phyloP scores from a whole-genome alignment of 495 filamentous ascomycete species.

The Acidiella bohemica region DNA sequence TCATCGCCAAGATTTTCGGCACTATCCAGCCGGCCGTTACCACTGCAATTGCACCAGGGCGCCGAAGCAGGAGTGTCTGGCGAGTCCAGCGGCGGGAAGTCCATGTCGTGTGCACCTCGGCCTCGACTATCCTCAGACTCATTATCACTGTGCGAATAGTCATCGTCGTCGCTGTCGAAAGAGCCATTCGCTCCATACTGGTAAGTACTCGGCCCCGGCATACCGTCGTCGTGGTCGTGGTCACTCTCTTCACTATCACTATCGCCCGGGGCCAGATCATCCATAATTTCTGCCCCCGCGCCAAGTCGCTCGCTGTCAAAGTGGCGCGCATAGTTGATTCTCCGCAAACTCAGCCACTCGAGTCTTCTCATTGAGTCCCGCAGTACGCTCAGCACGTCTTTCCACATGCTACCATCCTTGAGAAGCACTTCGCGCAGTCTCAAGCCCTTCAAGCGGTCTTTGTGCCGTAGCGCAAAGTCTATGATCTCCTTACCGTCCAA shows the following conservation, averaged over 20 bases:
- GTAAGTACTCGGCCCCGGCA: constrained; percentile 7
- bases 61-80: constrained; percentile 32
- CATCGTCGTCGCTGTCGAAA: background rate
- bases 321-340: constrained; percentile 46
- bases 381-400: constrained; percentile 43
- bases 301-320: constrained; percentile 36
- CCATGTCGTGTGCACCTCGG: constrained; percentile 28
- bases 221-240: constrained; percentile 19
- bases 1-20: constrained; percentile 46
- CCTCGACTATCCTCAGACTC: constrained; percentile 17
- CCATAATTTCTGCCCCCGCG: constrained; percentile 33
- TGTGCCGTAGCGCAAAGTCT: constrained; percentile 41
- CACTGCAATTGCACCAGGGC: constrained; percentile 37
- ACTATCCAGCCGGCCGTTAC: constrained; percentile 17
- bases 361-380: constrained; percentile 44
- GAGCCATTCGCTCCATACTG: background rate
- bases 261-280: constrained; percentile 28
- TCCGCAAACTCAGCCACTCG: constrained; percentile 46
- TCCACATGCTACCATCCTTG: constrained; percentile 45
- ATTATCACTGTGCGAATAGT: constrained; percentile 8
- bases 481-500: constrained; percentile 48
- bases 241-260: constrained; percentile 30
- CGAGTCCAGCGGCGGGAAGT: constrained; percentile 24
- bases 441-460: constrained; percentile 41
- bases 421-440: constrained; percentile 46